Percentiles rank a stretch among this genome's conserved stretches.
Evolutionary conservation across 1,284 basidiomycete genomes (phyloP).

Genomic region (Wallemia mellicola): DNA sequence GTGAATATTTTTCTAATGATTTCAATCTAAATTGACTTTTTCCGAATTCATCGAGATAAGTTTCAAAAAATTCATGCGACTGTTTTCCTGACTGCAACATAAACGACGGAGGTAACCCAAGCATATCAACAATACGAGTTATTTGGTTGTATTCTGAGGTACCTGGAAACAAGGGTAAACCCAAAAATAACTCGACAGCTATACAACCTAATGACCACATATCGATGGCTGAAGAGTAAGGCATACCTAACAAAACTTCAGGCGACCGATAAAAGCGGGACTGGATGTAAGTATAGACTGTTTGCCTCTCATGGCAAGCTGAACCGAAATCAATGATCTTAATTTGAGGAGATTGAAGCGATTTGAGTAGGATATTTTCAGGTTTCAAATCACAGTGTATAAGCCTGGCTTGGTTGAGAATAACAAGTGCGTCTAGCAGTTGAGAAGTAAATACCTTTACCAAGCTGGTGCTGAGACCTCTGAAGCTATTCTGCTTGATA

Average conservation of each 20-base stretch:
- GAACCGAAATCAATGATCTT: constrained; percentile 99
- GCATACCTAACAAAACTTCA: constrained; percentile 78
- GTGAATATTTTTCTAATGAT: constrained; percentile 72
- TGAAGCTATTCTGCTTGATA: constrained; percentile 99
- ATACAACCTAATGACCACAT: constrained; percentile 87
- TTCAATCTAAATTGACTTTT: constrained; percentile 75
- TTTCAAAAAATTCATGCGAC: constrained; percentile 72
- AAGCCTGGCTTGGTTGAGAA: constrained; percentile 76
- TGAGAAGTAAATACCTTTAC: constrained; percentile 96
- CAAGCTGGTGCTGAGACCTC: constrained; percentile 78
- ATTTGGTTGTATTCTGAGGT: constrained; percentile 98
- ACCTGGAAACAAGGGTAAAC: constrained; percentile 82
- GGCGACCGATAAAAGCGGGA: constrained; percentile 95
- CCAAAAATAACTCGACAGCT: constrained; percentile 88
- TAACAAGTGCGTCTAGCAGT: constrained; percentile 63
- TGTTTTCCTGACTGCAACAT: constrained; percentile 95
- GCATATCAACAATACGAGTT: constrained; percentile 88
- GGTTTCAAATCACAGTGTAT: constrained; percentile 98
- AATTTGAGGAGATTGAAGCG: constrained; percentile 93
- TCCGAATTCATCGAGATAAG: constrained; percentile 42
- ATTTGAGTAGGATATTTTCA: constrained; percentile 80
- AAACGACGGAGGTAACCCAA: constrained; percentile 67
- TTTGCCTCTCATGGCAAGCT: constrained; percentile 91
- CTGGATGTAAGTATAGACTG: constrained; percentile 98
- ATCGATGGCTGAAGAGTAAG: constrained; percentile 78